A percentile compares a stretch with the other conserved stretches of the same genome.
phyloP scores from a whole-genome alignment of 805 yeast genomes.

The Myxozyma monticola region DNA sequence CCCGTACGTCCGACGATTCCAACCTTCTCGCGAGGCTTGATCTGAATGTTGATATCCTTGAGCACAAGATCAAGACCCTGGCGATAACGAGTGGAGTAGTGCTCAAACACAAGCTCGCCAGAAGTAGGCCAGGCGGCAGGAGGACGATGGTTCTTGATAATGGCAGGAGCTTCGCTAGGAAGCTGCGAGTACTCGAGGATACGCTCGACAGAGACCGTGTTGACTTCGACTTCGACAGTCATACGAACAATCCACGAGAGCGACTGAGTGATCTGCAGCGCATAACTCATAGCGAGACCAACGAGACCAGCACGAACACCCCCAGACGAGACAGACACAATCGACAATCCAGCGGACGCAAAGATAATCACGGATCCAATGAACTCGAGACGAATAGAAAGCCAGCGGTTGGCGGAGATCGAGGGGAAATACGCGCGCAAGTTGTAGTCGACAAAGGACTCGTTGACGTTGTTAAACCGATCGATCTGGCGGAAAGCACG shows the following conservation, averaged over 20 bases:
- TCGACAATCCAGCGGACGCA: constrained; percentile 80
- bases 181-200: constrained; percentile 82
- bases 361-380: constrained; percentile 87
- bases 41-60: constrained; percentile 60
- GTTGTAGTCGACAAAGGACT: constrained; percentile 68
- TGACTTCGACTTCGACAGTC: constrained; percentile 98
- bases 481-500: constrained; percentile 69
- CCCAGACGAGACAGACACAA: constrained; percentile 67
- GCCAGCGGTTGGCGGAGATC: constrained; percentile 93
- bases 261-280: constrained; percentile 88
- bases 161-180: constrained; percentile 78
- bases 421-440: constrained; percentile 92
- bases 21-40: constrained; percentile 74
- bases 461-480: constrained; percentile 60
- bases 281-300: constrained; percentile 91
- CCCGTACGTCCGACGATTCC: constrained; percentile 98
- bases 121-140: constrained; percentile 67
- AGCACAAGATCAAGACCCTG: constrained; percentile 77
- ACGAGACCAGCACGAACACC: constrained; percentile 82
- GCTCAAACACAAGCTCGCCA: constrained; percentile 65
- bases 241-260: constrained; percentile 97
- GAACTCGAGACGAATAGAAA: constrained; percentile 90
- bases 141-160: constrained; percentile 67
- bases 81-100: constrained; percentile 84
- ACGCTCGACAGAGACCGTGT: constrained; percentile 95